Evolutionary conservation across 2,329 filamentous ascomycete species (phyloP).

Genomic region (Hymenotorrendiella dingleyae): DNA sequence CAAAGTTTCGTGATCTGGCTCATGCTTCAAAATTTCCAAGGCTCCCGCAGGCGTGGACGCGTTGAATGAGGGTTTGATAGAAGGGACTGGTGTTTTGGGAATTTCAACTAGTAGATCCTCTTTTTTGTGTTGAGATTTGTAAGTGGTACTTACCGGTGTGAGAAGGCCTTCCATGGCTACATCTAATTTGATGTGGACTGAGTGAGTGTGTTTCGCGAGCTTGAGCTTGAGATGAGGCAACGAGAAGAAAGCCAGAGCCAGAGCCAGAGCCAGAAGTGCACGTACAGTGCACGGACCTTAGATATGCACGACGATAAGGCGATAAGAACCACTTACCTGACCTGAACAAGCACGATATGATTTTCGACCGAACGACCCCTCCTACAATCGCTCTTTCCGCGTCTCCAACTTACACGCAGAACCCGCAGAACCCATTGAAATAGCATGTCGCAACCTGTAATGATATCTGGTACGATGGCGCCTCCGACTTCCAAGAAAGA

Average conservation of each 20-base stretch:
- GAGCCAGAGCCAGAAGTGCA: neutral
- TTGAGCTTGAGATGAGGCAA: neutral
- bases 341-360: no score
- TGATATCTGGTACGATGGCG: slow-evolving; percentile 17
- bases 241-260: neutral
- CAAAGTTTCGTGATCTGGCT: slow-evolving; percentile 57
- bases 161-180: slow-evolving; percentile 43
- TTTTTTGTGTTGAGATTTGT: slow-evolving; percentile 17
- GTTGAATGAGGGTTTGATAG: slow-evolving; percentile 8
- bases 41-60: slow-evolving; percentile 38
- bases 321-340: slow-evolving; percentile 8
- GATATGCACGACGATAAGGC: slow-evolving; percentile 18
- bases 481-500: neutral
- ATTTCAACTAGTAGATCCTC: slow-evolving; percentile 20
- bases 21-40: slow-evolving; percentile 52
- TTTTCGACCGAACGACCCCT: no score
- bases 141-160: slow-evolving; percentile 40
- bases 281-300: slow-evolving; percentile 2
- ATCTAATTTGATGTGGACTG: slow-evolving; percentile 9
- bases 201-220: neutral
- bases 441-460: slow-evolving; percentile 26
- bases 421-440: no score
- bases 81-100: slow-evolving; percentile 6
- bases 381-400: no score
- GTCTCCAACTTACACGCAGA: no score